phyloP scores from a whole-genome alignment of 129 eudicot genomes.

The Flaveria robusta region DNA sequence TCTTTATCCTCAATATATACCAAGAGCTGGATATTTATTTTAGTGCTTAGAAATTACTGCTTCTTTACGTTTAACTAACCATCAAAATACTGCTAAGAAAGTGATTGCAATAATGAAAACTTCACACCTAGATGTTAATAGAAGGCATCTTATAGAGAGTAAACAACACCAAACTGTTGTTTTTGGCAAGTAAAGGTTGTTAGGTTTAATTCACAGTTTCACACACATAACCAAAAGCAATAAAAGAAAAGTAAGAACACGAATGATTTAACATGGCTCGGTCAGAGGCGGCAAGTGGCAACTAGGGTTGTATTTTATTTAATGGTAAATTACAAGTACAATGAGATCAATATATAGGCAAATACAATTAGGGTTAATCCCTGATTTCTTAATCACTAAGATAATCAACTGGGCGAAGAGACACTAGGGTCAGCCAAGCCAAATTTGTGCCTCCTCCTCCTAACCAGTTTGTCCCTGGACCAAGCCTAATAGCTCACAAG shows the following conservation, averaged over 20 bases:
- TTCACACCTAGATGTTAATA: neutral
- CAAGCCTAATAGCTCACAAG: conserved; percentile 3
- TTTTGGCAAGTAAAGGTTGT: conserved; percentile 8
- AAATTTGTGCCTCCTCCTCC: neutral
- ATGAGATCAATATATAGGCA: neutral
- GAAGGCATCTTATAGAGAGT: neutral
- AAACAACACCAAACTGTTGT: neutral
- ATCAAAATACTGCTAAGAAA: neutral
- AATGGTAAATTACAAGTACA: neutral
- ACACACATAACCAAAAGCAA: no score
- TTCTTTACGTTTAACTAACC: neutral
- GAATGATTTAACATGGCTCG: no score
- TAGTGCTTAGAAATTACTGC: conserved; percentile 4
- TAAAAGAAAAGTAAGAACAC: no score
- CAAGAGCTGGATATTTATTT: neutral
- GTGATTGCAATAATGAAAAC: neutral
- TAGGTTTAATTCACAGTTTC: neutral
- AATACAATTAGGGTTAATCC: neutral
- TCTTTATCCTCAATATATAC: neutral
- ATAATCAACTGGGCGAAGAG: neutral
- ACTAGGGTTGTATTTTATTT: no score
- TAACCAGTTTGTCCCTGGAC: neutral
- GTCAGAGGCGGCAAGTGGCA: no score
- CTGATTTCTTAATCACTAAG: neutral
- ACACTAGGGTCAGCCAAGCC: neutral